phyloP scores from a whole-genome alignment of 257 asterid species.

The Solanum verrucosum region DNA sequence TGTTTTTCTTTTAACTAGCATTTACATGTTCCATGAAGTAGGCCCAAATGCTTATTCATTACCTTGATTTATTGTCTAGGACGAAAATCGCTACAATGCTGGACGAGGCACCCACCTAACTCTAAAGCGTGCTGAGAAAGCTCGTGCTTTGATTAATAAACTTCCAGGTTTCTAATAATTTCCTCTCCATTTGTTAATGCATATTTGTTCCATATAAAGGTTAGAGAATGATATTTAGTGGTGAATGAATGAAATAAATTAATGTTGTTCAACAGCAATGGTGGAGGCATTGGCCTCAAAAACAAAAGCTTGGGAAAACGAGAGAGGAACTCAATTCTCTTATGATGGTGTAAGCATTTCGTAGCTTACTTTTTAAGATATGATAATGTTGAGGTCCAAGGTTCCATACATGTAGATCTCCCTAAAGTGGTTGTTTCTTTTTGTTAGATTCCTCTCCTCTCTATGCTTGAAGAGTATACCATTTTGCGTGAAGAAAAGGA shows the following conservation, averaged over 20 bases:
- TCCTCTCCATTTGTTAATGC: neutral
- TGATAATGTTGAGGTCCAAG: neutral
- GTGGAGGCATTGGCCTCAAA: conserved; percentile 81
- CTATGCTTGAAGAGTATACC: conserved; percentile 75
- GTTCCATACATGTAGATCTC: neutral
- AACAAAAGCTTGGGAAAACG: conserved; percentile 76
- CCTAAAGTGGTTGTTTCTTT: neutral
- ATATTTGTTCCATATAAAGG: neutral
- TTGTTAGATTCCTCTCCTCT: conserved; percentile 60
- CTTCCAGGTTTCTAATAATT: conserved; percentile 59
- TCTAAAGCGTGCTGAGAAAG: conserved; percentile 94
- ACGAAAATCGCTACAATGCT: conserved; percentile 92
- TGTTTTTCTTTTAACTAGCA: conserved; percentile 4
- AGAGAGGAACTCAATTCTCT: conserved; percentile 64
- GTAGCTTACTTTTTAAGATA: neutral
- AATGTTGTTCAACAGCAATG: conserved; percentile 51
- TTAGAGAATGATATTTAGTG: neutral
- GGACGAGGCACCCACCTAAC: conserved; percentile 96
- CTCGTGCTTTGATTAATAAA: conserved; percentile 79
- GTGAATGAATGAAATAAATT: neutral
- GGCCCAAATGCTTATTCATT: neutral
- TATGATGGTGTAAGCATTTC: conserved; percentile 73
- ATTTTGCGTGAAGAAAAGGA: conserved; percentile 81
- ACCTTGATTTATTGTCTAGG: conserved; percentile 28
- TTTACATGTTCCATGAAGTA: conserved; percentile 5